These are phyloP conservation scores for Fomitiporia mediterranea DNA, from an alignment of 1,284 basidiomycete species.

Conservation along the genomic window DNA sequence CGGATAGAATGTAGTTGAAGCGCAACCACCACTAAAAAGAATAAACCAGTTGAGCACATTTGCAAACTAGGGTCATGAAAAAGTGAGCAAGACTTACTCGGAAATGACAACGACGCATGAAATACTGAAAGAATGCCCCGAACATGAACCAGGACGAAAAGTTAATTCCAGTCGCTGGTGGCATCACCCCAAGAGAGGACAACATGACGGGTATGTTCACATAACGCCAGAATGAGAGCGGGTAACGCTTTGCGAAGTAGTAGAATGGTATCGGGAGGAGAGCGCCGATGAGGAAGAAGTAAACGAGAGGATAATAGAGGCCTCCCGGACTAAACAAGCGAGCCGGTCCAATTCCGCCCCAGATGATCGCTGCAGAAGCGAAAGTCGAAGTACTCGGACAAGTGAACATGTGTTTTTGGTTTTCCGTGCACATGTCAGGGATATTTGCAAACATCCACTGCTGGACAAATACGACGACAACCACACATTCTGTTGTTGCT, in stretches of 20 bases:
- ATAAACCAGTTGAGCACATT: neutral
- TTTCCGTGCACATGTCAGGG: constrained; percentile 60
- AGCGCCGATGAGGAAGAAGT: constrained; percentile 75
- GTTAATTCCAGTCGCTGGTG: constrained; percentile 76
- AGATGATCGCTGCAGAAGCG: constrained; percentile 68
- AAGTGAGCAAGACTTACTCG: constrained; percentile 28
- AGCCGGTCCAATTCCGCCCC: constrained; percentile 74
- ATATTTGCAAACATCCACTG: constrained; percentile 73
- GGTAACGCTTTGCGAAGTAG: constrained; percentile 71
- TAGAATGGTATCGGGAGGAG: constrained; percentile 76
- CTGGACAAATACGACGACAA: constrained; percentile 61
- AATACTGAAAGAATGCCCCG: constrained; percentile 79
- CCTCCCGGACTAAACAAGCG: constrained; percentile 66
- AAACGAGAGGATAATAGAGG: constrained; percentile 55
- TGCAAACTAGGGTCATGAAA: neutral
- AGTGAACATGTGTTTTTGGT: constrained; percentile 57
- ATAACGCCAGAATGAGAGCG: constrained; percentile 72
- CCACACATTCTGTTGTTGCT: constrained; percentile 55
- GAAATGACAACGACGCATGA: constrained; percentile 72
- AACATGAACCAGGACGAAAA: constrained; percentile 68
- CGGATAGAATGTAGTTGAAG: constrained; percentile 73
- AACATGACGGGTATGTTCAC: constrained; percentile 77
- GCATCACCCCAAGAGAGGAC: constrained; percentile 57
- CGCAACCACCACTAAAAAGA: constrained; percentile 69
- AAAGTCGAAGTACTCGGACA: constrained; percentile 66